Evolutionary conservation across 2,329 filamentous ascomycete genomes (phyloP), one percentile per base, ranked within the genome.

Genomic region (Simplicillium sp.): DNA sequence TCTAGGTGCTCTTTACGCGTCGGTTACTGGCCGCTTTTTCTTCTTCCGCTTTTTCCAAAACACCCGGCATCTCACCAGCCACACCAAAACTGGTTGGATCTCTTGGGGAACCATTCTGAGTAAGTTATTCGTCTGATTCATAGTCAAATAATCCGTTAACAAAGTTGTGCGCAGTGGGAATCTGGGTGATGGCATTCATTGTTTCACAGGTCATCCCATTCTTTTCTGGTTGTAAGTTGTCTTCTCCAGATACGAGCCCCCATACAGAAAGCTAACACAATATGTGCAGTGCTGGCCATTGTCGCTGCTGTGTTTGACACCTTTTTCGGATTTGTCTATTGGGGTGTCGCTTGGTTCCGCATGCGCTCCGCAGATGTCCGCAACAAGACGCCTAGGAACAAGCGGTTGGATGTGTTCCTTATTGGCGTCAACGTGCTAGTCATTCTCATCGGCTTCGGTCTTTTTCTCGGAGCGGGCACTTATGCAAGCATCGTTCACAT

Each of bases 1-100:
- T 17, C 34, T 44, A 3, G 42, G 42, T 6, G 18, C 42, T 7
- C 25, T 44, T 4, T 44, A 44, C 35, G 42, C 42, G n/a, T 29
- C 37, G 5, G 42, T 44, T 18, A 36, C 35, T 16, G 42, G 29
- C 8, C 16, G 37, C 13, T 39, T 35, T 9, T 25, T 25, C 20
- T 25, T 25, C 9, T 25, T 25, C 9, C 20, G 20, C 6, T 25
- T 25, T 25, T 25, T 25, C 20, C 20, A 25, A 25, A 25, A 25
- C 20, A 25, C 20, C 6, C 5, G 20, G 9, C 20, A 25, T 9
- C 20, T 25, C 20, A 25, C 20, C 20, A 25, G 20, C 9, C 20
- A 25, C 9, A 42, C 40, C 33, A 25, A 25, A 9, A 25, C 20
- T 9, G 20, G 20, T 25, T 25, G 20, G 20, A 25, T 9, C 9